These are phyloP conservation scores for Venturia aucupariae DNA, from an alignment of 2,329 filamentous ascomycete species.

Conservation along the genomic window DNA sequence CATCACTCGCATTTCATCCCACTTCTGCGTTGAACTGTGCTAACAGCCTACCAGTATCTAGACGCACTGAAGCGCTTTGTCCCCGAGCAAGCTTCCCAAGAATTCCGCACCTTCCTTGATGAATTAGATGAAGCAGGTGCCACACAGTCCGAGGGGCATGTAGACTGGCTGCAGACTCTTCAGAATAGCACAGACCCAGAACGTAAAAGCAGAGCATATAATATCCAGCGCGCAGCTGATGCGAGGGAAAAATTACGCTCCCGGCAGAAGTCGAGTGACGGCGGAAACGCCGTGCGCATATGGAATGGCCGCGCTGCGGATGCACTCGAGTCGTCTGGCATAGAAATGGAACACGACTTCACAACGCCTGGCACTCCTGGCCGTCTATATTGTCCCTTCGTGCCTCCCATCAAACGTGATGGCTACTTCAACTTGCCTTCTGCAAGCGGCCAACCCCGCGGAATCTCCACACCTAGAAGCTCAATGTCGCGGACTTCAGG, in stretches of 20 bases:
- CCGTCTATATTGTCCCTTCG: conserved; percentile 73
- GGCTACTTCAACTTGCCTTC: conserved; percentile 28
- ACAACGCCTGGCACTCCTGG: conserved; percentile 77
- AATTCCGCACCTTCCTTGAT: conserved; percentile 31
- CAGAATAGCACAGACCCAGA: conserved; percentile 27
- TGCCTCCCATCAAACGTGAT: conserved; percentile 20
- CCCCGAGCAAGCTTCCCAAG: conserved; percentile 29
- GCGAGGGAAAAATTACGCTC: conserved; percentile 23
- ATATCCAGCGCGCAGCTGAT: conserved; percentile 27
- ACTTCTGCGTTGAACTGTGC: not conserved
- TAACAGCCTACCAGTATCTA: conserved; percentile 25
- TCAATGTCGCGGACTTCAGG: conserved; percentile 31
- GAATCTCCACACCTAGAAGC: conserved; percentile 34
- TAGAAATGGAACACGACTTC: conserved; percentile 71
- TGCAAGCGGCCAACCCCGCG: conserved; percentile 36
- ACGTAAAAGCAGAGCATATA: conserved; percentile 24
- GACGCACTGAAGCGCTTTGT: conserved; percentile 31
- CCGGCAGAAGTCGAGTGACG: conserved; percentile 16
- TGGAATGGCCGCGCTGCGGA: conserved; percentile 32
- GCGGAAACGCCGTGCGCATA: conserved; percentile 28
- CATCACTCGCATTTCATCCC: not conserved
- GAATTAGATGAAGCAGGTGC: conserved; percentile 29
- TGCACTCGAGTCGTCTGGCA: conserved; percentile 29
- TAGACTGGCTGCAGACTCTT: conserved; percentile 28
- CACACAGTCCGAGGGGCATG: conserved; percentile 17